Conservation (phyloP, 2,329 filamentous ascomycete species). For the Xylariaceae sp. region DNA sequence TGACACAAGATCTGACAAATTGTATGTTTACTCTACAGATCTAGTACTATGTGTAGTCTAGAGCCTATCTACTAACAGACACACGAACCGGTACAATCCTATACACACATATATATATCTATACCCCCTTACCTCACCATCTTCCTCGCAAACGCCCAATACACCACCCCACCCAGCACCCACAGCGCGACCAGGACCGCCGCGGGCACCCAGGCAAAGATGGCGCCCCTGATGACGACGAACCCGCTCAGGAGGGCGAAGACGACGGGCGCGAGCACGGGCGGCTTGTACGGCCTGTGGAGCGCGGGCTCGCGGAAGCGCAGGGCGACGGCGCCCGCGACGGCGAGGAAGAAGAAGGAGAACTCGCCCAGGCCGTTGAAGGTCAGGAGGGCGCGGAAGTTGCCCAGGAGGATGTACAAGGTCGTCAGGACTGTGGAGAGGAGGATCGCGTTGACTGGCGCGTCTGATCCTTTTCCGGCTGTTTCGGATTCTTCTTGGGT, state of each 20-base stretch:
- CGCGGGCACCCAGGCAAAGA: conserved; percentile 52
- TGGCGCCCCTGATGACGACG: conserved; percentile 52
- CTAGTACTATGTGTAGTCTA: no score
- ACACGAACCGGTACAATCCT: neutral
- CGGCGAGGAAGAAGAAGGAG: conserved; percentile 59
- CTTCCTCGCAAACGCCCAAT: no score
- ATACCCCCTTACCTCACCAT: conserved; percentile 16
- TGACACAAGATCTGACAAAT: no score
- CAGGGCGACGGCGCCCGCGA: conserved; percentile 52
- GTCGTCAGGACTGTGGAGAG: conserved; percentile 45
- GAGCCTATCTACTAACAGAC: no score
- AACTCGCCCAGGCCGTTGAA: conserved; percentile 57
- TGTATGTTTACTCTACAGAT: no score
- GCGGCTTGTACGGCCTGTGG: conserved; percentile 50
- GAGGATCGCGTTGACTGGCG: conserved; percentile 49
- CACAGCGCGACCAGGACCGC: conserved; percentile 47
- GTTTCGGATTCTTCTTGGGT: conserved; percentile 7
- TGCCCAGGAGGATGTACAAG: conserved; percentile 55
- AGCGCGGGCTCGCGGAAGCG: conserved; percentile 51
- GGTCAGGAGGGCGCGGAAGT: conserved; percentile 55
- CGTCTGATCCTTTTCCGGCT: conserved; percentile 35
- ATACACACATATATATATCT: neutral
- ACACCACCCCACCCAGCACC: conserved; percentile 42
- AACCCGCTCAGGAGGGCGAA: conserved; percentile 56
- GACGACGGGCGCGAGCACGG: conserved; percentile 42